Evolutionary conservation across 1,284 basidiomycete species (phyloP).

Genomic region (Trametes polyzona): DNA sequence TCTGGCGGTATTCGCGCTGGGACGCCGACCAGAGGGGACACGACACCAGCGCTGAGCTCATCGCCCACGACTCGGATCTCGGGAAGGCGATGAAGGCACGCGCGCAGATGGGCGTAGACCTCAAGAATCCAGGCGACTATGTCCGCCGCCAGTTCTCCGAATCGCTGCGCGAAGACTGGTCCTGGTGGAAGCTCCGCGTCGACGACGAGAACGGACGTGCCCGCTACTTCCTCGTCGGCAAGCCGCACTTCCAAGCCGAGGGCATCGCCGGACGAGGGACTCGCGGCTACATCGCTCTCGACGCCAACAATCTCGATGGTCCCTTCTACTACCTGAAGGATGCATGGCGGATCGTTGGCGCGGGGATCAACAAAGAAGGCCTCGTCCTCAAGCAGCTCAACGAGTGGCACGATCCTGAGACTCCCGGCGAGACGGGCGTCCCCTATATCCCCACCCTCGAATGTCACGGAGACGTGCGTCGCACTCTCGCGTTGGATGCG

Average conservation of each 20-base stretch:
- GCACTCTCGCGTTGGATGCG: too few species aligned
- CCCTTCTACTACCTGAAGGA: slow-evolving; percentile 2
- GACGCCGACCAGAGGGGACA: neutral
- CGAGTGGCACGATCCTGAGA: too few species aligned
- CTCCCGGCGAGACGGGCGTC: neutral
- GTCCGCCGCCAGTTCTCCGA: neutral
- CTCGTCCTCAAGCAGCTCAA: neutral
- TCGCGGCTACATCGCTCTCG: neutral
- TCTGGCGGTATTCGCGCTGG: neutral
- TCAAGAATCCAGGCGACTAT: neutral
- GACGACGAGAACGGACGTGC: neutral
- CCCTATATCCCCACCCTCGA: neutral
- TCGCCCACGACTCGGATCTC: neutral
- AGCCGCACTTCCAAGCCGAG: neutral
- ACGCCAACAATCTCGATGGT: neutral
- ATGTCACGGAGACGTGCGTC: neutral
- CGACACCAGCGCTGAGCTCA: neutral
- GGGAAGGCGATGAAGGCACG: neutral
- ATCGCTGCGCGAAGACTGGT: neutral
- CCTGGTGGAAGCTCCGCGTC: neutral
- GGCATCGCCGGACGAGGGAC: neutral
- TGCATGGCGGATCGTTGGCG: neutral
- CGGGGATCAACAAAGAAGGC: neutral
- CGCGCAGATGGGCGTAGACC: neutral
- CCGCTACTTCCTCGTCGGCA: neutral